Base-by-base conservation (phyloP, 257 asterid species). In the Nicotiana benthamiana region DNA sequence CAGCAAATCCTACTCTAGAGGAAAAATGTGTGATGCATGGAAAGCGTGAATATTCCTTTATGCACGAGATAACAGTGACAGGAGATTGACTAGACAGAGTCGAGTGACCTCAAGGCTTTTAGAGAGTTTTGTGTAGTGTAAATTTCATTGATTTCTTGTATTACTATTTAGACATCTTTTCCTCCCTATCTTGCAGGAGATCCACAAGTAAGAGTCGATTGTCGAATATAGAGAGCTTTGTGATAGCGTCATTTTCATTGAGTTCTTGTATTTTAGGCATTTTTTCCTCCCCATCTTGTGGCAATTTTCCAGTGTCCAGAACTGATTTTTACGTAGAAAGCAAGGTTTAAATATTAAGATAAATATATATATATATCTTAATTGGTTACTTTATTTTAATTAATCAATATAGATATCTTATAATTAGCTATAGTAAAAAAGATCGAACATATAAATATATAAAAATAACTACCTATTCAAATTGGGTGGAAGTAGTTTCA, bases 1-100 rank as follows among this genome's bases (percentile, higher is more conserved):
- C 2, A 11, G 85, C 64, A 85, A 82, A 85, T 88, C 87, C 36
- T 85, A 75, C 22, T 75, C 57, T 9, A 20, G 16, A 59, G 3
- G 64, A 20, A 48, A 48, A 48, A n/a, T 0, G 54, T 30, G 46
- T 32, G 27, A 34, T 9, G 28, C 15, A 67, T 4, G 75, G 1
- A 24, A 66, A 32, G 16, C 6, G 0, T 32, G 52, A 56, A 18
- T 7, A 0, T 6, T 17, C 26, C 22, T 17, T 18, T 34, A 9
- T 34, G 27, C 9, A 1, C 10, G 75, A n/a, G 28, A 67, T 67
- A 10, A 20, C 28, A 20, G 20, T 40, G 18, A 34, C 18, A 10
- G 18, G 30, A 67, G 54, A n/a, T n/a, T 67, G 54, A 36, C 0
- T 3, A 1, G 30, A 9, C 30, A 3, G 28, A 8, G 28, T 59